These are phyloP conservation scores for Lactarius psammicola DNA, from an alignment of 768 basidiomycete genomes.

Conservation along the genomic window DNA sequence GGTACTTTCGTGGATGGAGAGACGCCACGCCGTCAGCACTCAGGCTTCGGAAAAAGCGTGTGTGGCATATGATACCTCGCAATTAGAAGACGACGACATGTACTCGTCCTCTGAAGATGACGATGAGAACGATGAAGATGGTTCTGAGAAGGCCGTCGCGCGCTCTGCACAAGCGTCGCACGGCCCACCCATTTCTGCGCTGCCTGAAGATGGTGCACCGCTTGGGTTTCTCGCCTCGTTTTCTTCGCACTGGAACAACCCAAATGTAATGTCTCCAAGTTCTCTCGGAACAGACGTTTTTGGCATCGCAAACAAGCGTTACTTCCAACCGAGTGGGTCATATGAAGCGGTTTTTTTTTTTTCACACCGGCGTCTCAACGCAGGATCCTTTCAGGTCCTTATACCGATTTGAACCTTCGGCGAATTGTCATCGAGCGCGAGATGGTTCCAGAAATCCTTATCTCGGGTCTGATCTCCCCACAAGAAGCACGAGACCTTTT, in stretches of 20 bases:
- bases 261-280: neutral
- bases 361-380: neutral
- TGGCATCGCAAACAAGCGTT: slow-evolving; percentile 26
- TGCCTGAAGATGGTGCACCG: slow-evolving; percentile 16
- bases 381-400: slow-evolving; percentile 30
- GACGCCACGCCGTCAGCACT: slow-evolving; percentile 29
- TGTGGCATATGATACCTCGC: slow-evolving; percentile 33
- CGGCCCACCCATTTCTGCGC: neutral
- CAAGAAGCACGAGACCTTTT: slow-evolving; percentile 35
- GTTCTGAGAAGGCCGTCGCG: slow-evolving; percentile 13
- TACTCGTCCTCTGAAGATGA: slow-evolving; percentile 31
- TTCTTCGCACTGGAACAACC: slow-evolving; percentile 14
- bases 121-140: slow-evolving; percentile 25
- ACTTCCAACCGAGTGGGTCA: slow-evolving; percentile 28
- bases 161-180: slow-evolving; percentile 16
- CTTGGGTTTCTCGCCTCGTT: slow-evolving; percentile 27
- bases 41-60: slow-evolving; percentile 29
- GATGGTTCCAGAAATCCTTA: slow-evolving; percentile 35
- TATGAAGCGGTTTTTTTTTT: no score
- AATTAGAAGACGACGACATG: slow-evolving; percentile 35
- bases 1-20: slow-evolving; percentile 36
- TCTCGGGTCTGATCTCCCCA: slow-evolving; percentile 35
- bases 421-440: slow-evolving; percentile 38
- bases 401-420: slow-evolving; percentile 34
- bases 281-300: slow-evolving; percentile 7